Percentiles rank a stretch among this genome's conserved stretches.
These are phyloP conservation scores for Candida pseudofarinosa DNA, from an alignment of 805 yeast genomes.

Conservation along the genomic window DNA sequence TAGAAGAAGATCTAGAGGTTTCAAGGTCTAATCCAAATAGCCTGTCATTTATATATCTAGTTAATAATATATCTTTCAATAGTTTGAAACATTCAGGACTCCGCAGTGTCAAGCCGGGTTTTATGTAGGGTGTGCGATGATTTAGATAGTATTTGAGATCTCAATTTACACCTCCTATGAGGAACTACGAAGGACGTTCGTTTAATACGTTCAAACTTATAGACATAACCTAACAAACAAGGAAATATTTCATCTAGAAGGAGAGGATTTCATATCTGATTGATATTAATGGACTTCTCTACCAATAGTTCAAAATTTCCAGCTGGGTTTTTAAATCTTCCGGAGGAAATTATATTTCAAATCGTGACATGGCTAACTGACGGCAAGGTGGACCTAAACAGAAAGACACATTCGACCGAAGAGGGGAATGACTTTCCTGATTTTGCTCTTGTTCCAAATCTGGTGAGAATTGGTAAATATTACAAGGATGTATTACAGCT, in stretches of 20 bases:
- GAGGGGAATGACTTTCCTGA: slow-evolving; percentile 2
- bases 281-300: neutral
- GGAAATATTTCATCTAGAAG: too few species aligned
- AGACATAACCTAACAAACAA: too few species aligned
- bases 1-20: slow-evolving; percentile 98
- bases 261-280: neutral
- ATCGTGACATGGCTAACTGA: slow-evolving; percentile 12
- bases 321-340: slow-evolving; percentile 8
- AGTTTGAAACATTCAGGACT: neutral
- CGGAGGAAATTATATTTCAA: slow-evolving; percentile 15
- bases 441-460: slow-evolving; percentile 8
- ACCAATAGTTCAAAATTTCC: neutral
- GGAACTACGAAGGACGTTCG: too few species aligned
- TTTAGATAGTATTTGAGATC: too few species aligned
- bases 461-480: slow-evolving; percentile 3
- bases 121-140: too few species aligned
- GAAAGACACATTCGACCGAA: neutral
- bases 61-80: neutral
- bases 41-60: slow-evolving; percentile 2
- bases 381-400: slow-evolving; percentile 5
- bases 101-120: too few species aligned
- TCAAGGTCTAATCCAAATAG: slow-evolving; percentile 82
- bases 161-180: too few species aligned
- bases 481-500: slow-evolving; percentile 14
- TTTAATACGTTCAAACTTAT: too few species aligned